A percentile compares a stretch with the other conserved stretches of the same genome.
These are phyloP conservation scores for Cymbidium sinense DNA, from an alignment of 106 monocot species.

Conservation along the genomic window DNA sequence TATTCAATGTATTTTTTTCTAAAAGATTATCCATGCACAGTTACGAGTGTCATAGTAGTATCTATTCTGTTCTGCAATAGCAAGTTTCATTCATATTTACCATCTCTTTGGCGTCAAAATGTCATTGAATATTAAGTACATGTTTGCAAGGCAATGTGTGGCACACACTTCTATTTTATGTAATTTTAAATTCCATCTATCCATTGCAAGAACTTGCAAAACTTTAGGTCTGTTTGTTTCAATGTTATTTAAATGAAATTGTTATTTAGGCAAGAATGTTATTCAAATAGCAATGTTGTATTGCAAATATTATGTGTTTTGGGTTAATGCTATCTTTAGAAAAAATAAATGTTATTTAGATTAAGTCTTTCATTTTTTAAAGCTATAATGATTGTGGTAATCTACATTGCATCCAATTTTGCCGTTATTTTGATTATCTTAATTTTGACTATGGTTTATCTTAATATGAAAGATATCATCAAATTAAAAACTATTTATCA, in stretches of 20 bases:
- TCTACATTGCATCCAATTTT: not conserved
- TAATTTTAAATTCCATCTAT: not conserved
- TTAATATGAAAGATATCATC: no score
- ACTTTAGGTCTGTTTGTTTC: not conserved
- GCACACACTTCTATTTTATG: not conserved
- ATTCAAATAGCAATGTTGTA: not conserved
- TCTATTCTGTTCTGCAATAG: not conserved
- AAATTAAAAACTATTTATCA: no score
- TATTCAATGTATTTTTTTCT: not conserved
- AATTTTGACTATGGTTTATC: not conserved
- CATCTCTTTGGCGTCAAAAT: not conserved
- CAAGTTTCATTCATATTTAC: not conserved
- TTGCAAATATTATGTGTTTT: not conserved
- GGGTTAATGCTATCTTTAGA: not conserved
- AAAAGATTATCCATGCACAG: not conserved
- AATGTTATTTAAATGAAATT: not conserved
- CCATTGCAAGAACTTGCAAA: not conserved
- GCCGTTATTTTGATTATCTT: not conserved
- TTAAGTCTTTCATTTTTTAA: no score
- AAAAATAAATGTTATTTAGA: not conserved
- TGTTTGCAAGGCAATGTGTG: not conserved
- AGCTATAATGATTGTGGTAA: not conserved
- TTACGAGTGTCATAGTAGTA: not conserved
- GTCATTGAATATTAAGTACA: not conserved
- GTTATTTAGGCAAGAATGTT: not conserved